Percentiles rank a stretch among this genome's conserved stretches.
phyloP scores from a whole-genome alignment of 148 eudicot species.

The Fagopyrum homotropicum region DNA sequence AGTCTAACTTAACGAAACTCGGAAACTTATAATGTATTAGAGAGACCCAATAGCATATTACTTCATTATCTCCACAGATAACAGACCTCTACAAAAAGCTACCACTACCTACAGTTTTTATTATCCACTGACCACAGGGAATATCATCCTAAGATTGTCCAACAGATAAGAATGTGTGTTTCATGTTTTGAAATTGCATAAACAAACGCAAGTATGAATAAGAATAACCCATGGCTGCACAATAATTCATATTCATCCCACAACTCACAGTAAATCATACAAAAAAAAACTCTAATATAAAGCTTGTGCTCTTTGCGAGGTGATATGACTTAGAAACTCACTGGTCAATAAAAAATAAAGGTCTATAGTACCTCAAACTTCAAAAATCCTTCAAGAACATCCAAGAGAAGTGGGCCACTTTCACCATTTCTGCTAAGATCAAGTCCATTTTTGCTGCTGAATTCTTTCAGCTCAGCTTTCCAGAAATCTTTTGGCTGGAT shows the following conservation, averaged over 20 bases:
- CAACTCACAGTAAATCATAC: not conserved
- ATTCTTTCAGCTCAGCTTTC: constrained; percentile 91
- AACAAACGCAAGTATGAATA: not conserved
- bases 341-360: not conserved
- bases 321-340: not conserved
- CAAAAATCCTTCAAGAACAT: constrained; percentile 94
- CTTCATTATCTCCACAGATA: not conserved
- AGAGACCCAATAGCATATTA: not conserved
- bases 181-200: not conserved
- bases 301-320: not conserved
- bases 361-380: constrained; percentile 60
- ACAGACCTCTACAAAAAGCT: not conserved
- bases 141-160: not conserved
- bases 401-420: constrained; percentile 84
- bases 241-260: not conserved
- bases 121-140: constrained; percentile 1
- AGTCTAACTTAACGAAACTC: not conserved
- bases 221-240: not conserved
- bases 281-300: not conserved
- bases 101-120: not conserved
- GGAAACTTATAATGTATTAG: not conserved
- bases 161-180: not conserved
- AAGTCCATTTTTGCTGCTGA: constrained; percentile 83
- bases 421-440: constrained; percentile 84
- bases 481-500: constrained; percentile 80